These are phyloP conservation scores for Phytophthora gonapodyides DNA, from an alignment of 352 stramenopile genomes.

Conservation along the genomic window DNA sequence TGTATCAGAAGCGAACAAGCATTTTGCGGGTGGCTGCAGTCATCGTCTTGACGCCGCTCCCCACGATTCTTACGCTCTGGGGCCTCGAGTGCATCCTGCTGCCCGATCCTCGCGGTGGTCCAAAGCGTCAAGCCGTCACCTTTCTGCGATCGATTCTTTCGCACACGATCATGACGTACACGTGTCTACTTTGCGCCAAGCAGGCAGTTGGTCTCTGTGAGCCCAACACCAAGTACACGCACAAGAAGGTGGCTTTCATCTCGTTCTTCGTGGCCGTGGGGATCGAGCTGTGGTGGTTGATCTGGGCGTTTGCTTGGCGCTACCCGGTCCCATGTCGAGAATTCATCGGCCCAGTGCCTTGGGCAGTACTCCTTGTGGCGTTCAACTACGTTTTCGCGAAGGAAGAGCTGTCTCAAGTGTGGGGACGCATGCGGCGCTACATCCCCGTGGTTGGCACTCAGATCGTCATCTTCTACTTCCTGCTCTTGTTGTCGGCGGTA, in stretches of 20 bases:
- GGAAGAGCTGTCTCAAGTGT: conserved; percentile 8
- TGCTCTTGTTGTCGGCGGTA: conserved; percentile 20
- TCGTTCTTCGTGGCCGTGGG: conserved; percentile 10
- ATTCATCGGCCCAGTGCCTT: conserved; percentile 11
- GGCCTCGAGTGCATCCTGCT: conserved; percentile 9
- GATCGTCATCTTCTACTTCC: conserved; percentile 24
- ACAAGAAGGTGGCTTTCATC: conserved; percentile 17
- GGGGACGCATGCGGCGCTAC: conserved; percentile 11
- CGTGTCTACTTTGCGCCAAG: conserved; percentile 10
- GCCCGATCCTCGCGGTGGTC: conserved; percentile 2
- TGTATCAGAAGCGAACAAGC: conserved; percentile 21
- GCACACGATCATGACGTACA: conserved; percentile 14
- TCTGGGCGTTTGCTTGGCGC: conserved; percentile 15
- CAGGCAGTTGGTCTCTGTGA: conserved; percentile 13
- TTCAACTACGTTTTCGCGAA: conserved; percentile 16
- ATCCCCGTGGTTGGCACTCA: conserved; percentile 20
- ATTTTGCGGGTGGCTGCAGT: conserved; percentile 18
- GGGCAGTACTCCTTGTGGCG: conserved; percentile 12
- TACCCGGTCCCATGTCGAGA: conserved; percentile 24
- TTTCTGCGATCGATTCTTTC: conserved; percentile 18
- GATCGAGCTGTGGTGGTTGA: conserved; percentile 16
- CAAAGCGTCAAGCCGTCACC: conserved; percentile 4
- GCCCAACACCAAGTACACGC: conserved; percentile 13
- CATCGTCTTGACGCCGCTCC: conserved; percentile 15
- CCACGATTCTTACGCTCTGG: conserved; percentile 15